A percentile compares a stretch with the other conserved stretches of the same genome.
Evolutionary conservation across 306 rosid genomes (phyloP).

Genomic region (Herpetospermum pedunculosum): DNA sequence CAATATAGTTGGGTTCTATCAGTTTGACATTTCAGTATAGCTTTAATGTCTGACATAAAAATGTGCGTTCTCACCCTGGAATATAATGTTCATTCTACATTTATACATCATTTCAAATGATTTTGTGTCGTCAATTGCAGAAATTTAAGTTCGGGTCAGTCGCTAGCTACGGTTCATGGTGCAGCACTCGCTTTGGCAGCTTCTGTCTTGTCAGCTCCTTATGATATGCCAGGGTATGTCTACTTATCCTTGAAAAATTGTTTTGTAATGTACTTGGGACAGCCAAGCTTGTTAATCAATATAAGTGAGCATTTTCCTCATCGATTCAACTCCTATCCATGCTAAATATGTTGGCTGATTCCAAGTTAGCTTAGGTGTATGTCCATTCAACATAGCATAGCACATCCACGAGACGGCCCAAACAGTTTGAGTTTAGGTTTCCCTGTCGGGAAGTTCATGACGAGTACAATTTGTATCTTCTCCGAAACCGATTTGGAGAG

Average conservation of each 20-base stretch:
- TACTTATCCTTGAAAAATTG: not conserved
- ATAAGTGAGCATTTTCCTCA: not conserved
- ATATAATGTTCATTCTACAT: not conserved
- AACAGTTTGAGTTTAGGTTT: not conserved
- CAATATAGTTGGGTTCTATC: no score
- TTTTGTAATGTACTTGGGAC: not conserved
- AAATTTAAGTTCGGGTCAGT: conserved; percentile 48
- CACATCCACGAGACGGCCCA: not conserved
- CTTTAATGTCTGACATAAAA: not conserved
- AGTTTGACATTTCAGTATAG: not conserved
- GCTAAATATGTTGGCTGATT: not conserved
- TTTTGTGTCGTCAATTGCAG: conserved; percentile 33
- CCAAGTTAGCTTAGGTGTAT: not conserved
- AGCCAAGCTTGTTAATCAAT: not conserved
- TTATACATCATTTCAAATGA: not conserved
- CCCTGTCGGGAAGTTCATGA: not conserved
- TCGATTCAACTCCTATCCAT: not conserved
- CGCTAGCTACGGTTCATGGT: conserved; percentile 74
- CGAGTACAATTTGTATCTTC: not conserved
- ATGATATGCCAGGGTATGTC: conserved; percentile 89
- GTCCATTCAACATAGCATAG: not conserved
- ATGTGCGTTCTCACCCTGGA: not conserved
- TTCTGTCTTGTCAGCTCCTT: conserved; percentile 84
- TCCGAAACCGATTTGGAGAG: not conserved
- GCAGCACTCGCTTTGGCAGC: conserved; percentile 93